Base-by-base conservation (phyloP, 352 stramenopile genomes). In the Pythium diclinum region DNA sequence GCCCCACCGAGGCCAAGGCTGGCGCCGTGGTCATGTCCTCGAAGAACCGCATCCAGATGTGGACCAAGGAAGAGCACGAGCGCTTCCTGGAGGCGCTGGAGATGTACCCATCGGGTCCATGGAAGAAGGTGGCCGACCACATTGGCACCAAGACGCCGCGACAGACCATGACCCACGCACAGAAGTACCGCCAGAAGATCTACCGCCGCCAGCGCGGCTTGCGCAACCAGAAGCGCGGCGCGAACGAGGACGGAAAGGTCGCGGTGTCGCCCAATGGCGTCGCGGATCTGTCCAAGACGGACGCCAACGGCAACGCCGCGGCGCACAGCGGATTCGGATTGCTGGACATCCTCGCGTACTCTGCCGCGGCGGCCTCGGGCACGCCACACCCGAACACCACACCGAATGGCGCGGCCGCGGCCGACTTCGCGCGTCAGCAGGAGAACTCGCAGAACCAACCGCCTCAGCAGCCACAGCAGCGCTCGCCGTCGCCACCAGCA, bases 101-200 rank as follows among this genome's bases (percentile, higher is more conserved):
- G 64, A 90, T 90, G 81, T 95, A 83, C 73, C 87, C 87, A 0
- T 79, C 82, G 6, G 87, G 87, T 6, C 87, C 87, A 14, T 95
- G 87, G 87, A 92, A 94, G 73, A 89, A 87, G 32, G 83, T 95
- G n/a, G 81, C 85, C 3, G 85, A 91, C 47, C 81, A 88, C 65
- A 90, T 95, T 48, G 81, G 85, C 56, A 92, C 86, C 10, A 92
- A 94, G 63, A 95, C 86, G 6, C 81, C 94, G 8, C 89, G 96
- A 19, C 97, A 99, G 75, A 98, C 98, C 36, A 92, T 92, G 84
- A 92, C 84, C 0, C 84, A 92, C 59, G 84, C 84, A 46, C 84
- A 92, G 33, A 92, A 92, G 72, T 92, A 92, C 69, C 81, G 84
- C 16, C 84, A 92, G 63, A 92, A 92, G 74, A 91, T 91, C 60